Conservation (phyloP, 1,284 basidiomycete genomes). For the Heterobasidion irregulare region DNA sequence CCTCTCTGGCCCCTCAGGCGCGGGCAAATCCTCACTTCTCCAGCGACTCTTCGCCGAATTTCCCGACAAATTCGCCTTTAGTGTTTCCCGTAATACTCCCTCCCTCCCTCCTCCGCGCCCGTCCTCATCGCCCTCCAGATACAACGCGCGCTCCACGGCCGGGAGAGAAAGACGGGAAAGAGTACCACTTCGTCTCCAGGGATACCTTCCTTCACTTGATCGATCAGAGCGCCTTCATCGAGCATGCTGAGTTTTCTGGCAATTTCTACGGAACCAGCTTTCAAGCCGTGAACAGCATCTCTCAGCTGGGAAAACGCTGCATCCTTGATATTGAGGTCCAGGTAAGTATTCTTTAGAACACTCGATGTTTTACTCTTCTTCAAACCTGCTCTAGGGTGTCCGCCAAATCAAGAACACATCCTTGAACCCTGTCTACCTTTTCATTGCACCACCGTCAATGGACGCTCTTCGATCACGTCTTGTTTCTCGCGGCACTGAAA, state of each 20-base stretch:
- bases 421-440: constrained; percentile 85
- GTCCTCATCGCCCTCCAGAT: constrained; percentile 42
- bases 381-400: constrained; percentile 58
- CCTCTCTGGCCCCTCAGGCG: constrained; percentile 81
- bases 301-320: constrained; percentile 63
- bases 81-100: constrained; percentile 74
- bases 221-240: constrained; percentile 58
- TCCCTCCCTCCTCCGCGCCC: constrained; percentile 12
- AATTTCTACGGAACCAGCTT: constrained; percentile 93
- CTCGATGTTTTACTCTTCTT: not conserved
- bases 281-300: constrained; percentile 51
- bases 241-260: constrained; percentile 81
- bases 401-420: constrained; percentile 77
- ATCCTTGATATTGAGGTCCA: constrained; percentile 97
- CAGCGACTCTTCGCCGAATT: constrained; percentile 76
- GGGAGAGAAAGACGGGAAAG: constrained; percentile 77
- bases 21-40: constrained; percentile 92
- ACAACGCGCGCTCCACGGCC: constrained; percentile 85
- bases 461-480: constrained; percentile 62
- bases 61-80: constrained; percentile 88
- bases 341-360: constrained; percentile 33
- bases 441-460: constrained; percentile 87
- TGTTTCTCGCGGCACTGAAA: constrained; percentile 80
- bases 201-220: constrained; percentile 60
- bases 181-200: constrained; percentile 69